phyloP scores from a whole-genome alignment of 1,139 yeast species.

The Hemisphaericaspora subhashii region DNA sequence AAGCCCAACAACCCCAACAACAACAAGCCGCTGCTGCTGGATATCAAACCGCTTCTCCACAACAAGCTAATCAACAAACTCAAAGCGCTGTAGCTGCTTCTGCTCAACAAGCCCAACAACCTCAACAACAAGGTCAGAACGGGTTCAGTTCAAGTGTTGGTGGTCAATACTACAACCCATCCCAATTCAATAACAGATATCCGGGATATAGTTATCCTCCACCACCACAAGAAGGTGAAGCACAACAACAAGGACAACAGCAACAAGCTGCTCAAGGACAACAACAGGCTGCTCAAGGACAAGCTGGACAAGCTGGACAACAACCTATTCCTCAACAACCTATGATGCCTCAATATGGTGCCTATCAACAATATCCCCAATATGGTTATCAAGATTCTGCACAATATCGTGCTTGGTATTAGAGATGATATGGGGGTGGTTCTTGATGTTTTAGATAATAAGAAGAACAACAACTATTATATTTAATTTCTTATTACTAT shows the following conservation, averaged over 20 bases:
- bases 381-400: constrained; percentile 48
- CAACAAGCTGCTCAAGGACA: constrained; percentile 14
- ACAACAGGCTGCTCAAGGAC: constrained; percentile 20
- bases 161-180: constrained; percentile 36
- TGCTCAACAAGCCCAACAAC: constrained; percentile 13
- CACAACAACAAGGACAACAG: constrained; percentile 17
- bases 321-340: constrained; percentile 38
- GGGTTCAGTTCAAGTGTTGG: constrained; percentile 13
- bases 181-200: constrained; percentile 38
- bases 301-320: constrained; percentile 22
- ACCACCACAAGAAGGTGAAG: constrained; percentile 23
- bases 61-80: constrained; percentile 12
- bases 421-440: constrained; percentile 8
- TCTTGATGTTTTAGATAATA: too few relatives aligned
- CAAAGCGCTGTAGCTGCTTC: constrained; percentile 13
- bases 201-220: constrained; percentile 42
- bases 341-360: constrained; percentile 44
- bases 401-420: constrained; percentile 43
- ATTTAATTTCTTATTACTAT: neutral
- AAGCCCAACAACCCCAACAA: constrained; percentile 13
- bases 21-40: constrained; percentile 3
- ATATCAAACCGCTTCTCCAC: constrained; percentile 3
- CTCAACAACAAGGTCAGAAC: constrained; percentile 10
- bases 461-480: neutral
- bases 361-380: constrained; percentile 52